Percentiles rank a stretch among this genome's conserved stretches.
Conservation (phyloP, 2,329 filamentous ascomycete species). For the Ceratocystiopsis sp. region DNA sequence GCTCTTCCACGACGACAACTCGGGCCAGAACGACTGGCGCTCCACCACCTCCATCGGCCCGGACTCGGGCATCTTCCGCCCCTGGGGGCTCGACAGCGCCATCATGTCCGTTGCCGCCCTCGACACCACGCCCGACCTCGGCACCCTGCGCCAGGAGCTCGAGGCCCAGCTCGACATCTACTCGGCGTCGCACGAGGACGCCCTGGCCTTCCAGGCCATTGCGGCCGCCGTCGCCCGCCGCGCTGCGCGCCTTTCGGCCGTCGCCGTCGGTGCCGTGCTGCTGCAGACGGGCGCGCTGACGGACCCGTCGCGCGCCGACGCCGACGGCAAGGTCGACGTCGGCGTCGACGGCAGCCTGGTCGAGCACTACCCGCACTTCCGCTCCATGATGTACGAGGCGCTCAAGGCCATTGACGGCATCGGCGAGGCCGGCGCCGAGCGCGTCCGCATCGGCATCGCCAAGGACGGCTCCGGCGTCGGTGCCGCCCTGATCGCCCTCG, state of each 20-base stretch:
- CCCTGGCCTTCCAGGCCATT: constrained; percentile 70
- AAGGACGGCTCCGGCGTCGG: constrained; percentile 96
- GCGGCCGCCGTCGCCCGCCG: constrained; percentile 73
- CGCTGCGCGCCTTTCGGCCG: constrained; percentile 71
- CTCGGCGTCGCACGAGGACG: constrained; percentile 65
- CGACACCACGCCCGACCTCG: constrained; percentile 56
- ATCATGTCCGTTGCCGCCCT: constrained; percentile 77
- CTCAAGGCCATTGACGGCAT: constrained; percentile 61
- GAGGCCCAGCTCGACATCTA: constrained; percentile 61
- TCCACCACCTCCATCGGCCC: constrained; percentile 54
- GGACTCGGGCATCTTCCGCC: constrained; percentile 50
- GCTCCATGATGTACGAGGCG: constrained; percentile 72
- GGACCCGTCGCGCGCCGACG: constrained; percentile 24
- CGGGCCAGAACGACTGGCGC: constrained; percentile 49
- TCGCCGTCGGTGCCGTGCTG: constrained; percentile 73
- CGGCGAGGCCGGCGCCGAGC: constrained; percentile 61
- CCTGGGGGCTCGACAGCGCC: constrained; percentile 83
- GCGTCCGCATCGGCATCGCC: constrained; percentile 84
- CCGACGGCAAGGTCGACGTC: constrained; percentile 64
- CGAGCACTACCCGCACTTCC: constrained; percentile 89
- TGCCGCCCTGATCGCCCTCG: constrained; percentile 82
- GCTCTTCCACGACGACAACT: constrained; percentile 63
- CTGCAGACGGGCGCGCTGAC: constrained; percentile 60
- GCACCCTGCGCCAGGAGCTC: constrained; percentile 59
- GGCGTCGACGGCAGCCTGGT: constrained; percentile 90